Conservation (phyloP, 2,329 filamentous ascomycete genomes). For the Pseudopithomyces chartarum region DNA sequence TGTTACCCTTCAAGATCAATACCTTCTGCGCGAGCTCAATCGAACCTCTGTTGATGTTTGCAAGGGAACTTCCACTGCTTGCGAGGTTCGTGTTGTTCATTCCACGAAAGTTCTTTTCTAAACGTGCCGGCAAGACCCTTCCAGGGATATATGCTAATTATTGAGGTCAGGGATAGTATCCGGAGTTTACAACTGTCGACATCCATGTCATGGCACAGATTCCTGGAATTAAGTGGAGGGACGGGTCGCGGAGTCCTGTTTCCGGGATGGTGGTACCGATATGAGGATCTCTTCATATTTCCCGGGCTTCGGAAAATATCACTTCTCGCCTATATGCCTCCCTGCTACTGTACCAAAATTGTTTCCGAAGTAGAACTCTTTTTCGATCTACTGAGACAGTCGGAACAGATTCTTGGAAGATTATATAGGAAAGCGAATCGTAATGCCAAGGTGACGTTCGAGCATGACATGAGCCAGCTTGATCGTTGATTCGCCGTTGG, state of each 20-base stretch:
- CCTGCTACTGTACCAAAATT: background rate
- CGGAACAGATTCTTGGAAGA: background rate
- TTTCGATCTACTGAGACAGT: background rate
- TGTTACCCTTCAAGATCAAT: conserved; percentile 9
- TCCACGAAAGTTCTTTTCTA: too few relatives aligned
- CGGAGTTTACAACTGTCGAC: background rate
- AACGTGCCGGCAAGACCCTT: background rate
- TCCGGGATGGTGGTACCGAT: background rate
- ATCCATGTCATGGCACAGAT: background rate
- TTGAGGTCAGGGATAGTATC: background rate
- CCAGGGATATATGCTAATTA: background rate
- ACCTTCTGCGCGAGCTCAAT: background rate
- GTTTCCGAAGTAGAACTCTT: background rate
- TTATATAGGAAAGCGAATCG: background rate
- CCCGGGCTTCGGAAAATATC: background rate
- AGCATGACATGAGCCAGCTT: background rate
- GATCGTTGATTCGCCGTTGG: background rate
- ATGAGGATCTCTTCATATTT: background rate
- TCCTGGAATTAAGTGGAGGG: background rate
- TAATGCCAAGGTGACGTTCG: background rate
- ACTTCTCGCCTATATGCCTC: background rate
- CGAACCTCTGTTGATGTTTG: background rate
- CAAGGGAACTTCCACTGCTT: background rate
- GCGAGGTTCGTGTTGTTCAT: background rate
- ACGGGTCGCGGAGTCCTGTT: background rate